These are phyloP conservation scores for Yamadazyma taylorii DNA, from an alignment of 1,139 yeast species.

Conservation along the genomic window DNA sequence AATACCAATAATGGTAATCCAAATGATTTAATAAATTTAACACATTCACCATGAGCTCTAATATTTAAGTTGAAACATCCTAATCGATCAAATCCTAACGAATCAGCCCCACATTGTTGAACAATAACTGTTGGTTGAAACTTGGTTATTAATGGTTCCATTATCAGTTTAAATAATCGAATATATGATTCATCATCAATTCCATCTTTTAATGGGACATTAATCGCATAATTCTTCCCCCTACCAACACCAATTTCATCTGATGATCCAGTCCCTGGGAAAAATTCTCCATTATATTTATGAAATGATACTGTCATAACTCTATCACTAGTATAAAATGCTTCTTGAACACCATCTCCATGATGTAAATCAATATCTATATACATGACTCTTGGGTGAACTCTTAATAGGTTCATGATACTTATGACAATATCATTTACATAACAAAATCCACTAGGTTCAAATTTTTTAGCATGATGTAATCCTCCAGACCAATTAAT, in stretches of 20 bases:
- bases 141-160: conserved; percentile 80
- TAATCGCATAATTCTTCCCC: conserved; percentile 84
- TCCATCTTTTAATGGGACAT: conserved; percentile 90
- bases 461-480: conserved; percentile 95
- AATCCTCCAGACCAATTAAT: conserved; percentile 97
- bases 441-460: conserved; percentile 96
- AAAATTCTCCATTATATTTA: conserved; percentile 91
- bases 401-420: conserved; percentile 81
- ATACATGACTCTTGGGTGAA: conserved; percentile 93
- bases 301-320: conserved; percentile 98
- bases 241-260: conserved; percentile 87
- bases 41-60: conserved; percentile 95
- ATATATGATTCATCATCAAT: conserved; percentile 87
- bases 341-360: conserved; percentile 99
- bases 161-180: conserved; percentile 71
- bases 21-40: conserved; percentile 81
- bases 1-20: conserved; percentile 87
- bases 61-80: conserved; percentile 92
- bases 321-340: conserved; percentile 92
- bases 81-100: conserved; percentile 84
- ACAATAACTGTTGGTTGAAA: conserved; percentile 87
- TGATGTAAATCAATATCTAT: conserved; percentile 97
- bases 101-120: conserved; percentile 91
- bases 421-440: conserved; percentile 71
- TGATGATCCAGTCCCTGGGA: conserved; percentile 94